These are phyloP conservation scores for Pichia sp. DNA, from an alignment of 1,139 yeast species.

Conservation along the genomic window DNA sequence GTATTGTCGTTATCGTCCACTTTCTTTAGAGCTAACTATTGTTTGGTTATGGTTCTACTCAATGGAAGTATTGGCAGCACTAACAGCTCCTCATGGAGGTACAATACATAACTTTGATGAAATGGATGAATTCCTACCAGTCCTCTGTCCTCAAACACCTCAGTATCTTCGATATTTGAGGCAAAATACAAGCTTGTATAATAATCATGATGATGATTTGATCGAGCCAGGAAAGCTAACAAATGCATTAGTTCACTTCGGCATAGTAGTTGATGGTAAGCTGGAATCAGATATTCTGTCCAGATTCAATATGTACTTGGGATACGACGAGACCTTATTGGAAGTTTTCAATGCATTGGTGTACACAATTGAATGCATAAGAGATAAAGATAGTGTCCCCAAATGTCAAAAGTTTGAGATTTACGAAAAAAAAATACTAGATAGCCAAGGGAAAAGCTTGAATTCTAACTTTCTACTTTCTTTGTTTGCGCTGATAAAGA, in stretches of 20 bases:
- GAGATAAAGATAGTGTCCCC: conserved; percentile 28
- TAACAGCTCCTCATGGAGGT: conserved; percentile 53
- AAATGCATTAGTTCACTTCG: conserved; percentile 24
- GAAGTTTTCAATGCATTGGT: conserved; percentile 42
- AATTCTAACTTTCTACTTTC: conserved; percentile 16
- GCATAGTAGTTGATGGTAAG: conserved; percentile 24
- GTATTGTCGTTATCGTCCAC: conserved; percentile 36
- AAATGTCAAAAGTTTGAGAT: not conserved
- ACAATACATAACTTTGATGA: conserved; percentile 49
- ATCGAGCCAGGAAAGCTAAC: conserved; percentile 19
- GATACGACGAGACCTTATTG: conserved; percentile 46
- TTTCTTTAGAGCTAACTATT: conserved; percentile 38
- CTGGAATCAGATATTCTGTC: conserved; percentile 20
- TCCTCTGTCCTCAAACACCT: conserved; percentile 20
- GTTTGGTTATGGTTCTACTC: conserved; percentile 61
- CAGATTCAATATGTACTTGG: conserved; percentile 53
- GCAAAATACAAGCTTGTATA: conserved; percentile 1
- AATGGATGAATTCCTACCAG: conserved; percentile 39
- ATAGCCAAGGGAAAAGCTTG: conserved; percentile 10
- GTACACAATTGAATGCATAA: conserved; percentile 36
- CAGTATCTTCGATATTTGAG: conserved; percentile 11
- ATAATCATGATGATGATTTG: conserved; percentile 20
- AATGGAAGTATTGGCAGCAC: conserved; percentile 56
- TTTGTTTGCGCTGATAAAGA: conserved; percentile 20
- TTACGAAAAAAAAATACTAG: conserved; percentile 10